Evolutionary conservation across 805 yeast species (phyloP).

Genomic region (Naumovozyma dairenensis): DNA sequence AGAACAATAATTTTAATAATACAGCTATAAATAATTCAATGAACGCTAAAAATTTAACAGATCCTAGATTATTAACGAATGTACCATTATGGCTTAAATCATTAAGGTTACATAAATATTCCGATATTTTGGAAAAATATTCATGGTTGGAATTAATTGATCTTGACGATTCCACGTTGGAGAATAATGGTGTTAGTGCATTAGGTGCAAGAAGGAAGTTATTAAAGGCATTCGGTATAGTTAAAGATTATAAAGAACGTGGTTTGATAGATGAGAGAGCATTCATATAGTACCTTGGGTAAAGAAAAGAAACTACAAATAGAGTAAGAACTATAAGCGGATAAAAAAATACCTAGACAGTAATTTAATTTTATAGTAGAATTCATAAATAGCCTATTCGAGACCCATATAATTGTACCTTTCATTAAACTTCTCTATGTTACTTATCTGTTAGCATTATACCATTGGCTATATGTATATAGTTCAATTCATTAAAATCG

Average conservation of each 20-base stretch:
- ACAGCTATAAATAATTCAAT: constrained; percentile 31
- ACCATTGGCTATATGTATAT: too few relatives aligned
- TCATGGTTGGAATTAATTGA: constrained; percentile 74
- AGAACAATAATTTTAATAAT: too few relatives aligned
- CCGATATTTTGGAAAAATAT: constrained; percentile 65
- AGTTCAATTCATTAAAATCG: too few relatives aligned
- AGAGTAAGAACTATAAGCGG: too few relatives aligned
- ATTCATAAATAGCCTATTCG: too few relatives aligned
- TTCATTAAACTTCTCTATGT: too few relatives aligned
- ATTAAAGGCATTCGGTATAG: constrained; percentile 82
- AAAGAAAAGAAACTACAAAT: too few relatives aligned
- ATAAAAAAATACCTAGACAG: too few relatives aligned
- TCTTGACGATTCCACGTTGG: constrained; percentile 58
- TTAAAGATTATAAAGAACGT: constrained; percentile 45
- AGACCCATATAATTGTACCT: too few relatives aligned
- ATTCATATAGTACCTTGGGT: too few relatives aligned
- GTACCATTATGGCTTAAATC: constrained; percentile 90
- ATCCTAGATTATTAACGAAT: constrained; percentile 50
- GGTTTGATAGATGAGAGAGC: constrained; percentile 25
- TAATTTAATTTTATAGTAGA: too few relatives aligned
- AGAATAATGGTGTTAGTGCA: constrained; percentile 77
- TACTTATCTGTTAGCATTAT: too few relatives aligned
- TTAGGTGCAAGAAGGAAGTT: constrained; percentile 93
- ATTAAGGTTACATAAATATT: constrained; percentile 85
- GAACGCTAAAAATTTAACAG: constrained; percentile 43